Evolutionary conservation across 129 eudicot species (phyloP).

Genomic region (Cynara cardunculus): DNA sequence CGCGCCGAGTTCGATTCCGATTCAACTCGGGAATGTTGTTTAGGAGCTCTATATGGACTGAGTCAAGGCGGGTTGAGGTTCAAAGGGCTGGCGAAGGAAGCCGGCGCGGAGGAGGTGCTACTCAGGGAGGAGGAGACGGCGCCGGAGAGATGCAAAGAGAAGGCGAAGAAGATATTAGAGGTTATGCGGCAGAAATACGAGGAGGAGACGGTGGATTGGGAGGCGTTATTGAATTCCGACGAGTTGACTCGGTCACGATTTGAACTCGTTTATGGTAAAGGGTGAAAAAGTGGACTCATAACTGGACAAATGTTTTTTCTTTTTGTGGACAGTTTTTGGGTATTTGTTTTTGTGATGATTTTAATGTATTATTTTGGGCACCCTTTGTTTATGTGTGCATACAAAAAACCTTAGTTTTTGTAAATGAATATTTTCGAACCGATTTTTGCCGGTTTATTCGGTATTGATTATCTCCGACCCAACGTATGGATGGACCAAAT

Average conservation of each 20-base stretch:
- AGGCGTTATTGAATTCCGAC: slow-evolving; percentile 55
- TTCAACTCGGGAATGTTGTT: slow-evolving; percentile 61
- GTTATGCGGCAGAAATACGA: slow-evolving; percentile 52
- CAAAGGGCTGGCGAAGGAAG: slow-evolving; percentile 81
- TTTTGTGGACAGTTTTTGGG: slow-evolving; percentile 15
- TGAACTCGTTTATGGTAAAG: slow-evolving; percentile 27
- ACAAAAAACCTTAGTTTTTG: slow-evolving; percentile 19
- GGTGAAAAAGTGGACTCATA: not conserved
- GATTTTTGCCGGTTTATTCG: not conserved
- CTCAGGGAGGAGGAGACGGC: slow-evolving; percentile 33
- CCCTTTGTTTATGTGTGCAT: slow-evolving; percentile 22
- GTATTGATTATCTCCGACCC: not conserved
- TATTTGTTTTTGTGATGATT: slow-evolving; percentile 10
- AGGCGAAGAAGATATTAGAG: slow-evolving; percentile 54
- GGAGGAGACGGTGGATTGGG: slow-evolving; percentile 76
- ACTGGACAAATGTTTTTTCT: slow-evolving; percentile 15
- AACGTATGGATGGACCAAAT: too few relatives aligned
- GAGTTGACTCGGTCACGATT: slow-evolving; percentile 41
- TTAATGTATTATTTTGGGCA: slow-evolving; percentile 16
- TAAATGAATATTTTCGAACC: slow-evolving; percentile 25
- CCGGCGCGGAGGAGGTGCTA: slow-evolving; percentile 65
- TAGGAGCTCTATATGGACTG: slow-evolving; percentile 64
- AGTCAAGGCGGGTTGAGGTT: slow-evolving; percentile 83
- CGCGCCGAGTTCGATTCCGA: slow-evolving; percentile 49
- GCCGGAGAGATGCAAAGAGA: slow-evolving; percentile 39